A percentile compares a stretch with the other conserved stretches of the same genome.
phyloP scores from a whole-genome alignment of 192 early-diverging fungal genomes.

The Backusella mclennaniae region DNA sequence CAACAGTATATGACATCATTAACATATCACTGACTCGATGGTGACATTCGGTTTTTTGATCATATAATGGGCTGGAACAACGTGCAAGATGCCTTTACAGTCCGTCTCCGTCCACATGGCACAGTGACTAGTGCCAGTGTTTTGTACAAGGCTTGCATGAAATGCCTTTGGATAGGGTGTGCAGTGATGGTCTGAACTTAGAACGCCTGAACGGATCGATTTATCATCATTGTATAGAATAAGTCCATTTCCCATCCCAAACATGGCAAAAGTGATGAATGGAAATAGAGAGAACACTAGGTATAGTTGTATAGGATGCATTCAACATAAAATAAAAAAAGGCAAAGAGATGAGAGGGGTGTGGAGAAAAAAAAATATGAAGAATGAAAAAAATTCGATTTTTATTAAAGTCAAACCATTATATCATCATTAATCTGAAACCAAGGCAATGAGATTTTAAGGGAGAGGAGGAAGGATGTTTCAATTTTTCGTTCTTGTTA shows the following conservation, averaged over 20 bases:
- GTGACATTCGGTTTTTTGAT: constrained; percentile 10
- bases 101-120: constrained; percentile 18
- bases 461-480: not conserved
- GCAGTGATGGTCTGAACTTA: constrained; percentile 20
- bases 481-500: not conserved
- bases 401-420: not conserved
- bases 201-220: constrained; percentile 3
- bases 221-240: not conserved
- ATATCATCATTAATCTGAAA: not conserved
- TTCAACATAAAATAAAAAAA: not conserved
- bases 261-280: not conserved
- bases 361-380: not conserved
- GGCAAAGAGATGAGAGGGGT: not conserved
- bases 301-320: not conserved
- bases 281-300: not conserved
- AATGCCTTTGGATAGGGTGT: constrained; percentile 10
- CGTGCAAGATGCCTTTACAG: constrained; percentile 14
- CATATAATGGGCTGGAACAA: constrained; percentile 27
- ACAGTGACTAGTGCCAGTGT: constrained; percentile 13
- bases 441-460: not conserved
- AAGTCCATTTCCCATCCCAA: not conserved
- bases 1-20: not conserved
- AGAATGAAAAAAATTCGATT: not conserved
- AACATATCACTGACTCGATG: constrained; percentile 24
- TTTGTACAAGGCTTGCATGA: constrained; percentile 6